Evolutionary conservation across 1,284 basidiomycete genomes (phyloP), one percentile per base, ranked within the genome.

Genomic region (Trametes versicolor): DNA sequence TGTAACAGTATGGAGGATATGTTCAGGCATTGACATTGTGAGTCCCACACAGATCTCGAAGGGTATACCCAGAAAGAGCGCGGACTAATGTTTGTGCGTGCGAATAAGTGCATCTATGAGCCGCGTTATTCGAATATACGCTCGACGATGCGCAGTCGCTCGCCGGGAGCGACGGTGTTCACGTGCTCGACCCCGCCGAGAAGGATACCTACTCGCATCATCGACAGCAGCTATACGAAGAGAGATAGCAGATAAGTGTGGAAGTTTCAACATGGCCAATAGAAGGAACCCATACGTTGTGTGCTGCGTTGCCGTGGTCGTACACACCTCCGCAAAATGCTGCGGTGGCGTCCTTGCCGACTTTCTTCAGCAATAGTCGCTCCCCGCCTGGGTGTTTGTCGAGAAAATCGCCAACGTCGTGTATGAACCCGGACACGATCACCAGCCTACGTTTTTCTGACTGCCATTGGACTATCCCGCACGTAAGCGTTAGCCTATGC

Each of bases 261-360:
- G 21, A 7, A 10, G 34, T 23, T 27, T 34, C 19, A 36, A 19
- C 17, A 23, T 2, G 34, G 25, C 10, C 52, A 12, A 19, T 45
- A 15, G 5, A 21, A 47, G 17, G 13, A 27, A 43, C 2, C 23
- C 88, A 62, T 74, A 91, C 89, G 71, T 92, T 92, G 77, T 94
- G 91, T 9, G 94, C 94, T 17, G 92, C 94, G 76, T 94, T 93
- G 23, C 91, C 92, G 75, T 96, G 94, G 57, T 89, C 86, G 77
- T 95, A 94, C 6, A 92, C 82, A 48, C 94, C 94, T 12, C 94
- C 94, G 75, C 91, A 93, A 80, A 96, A 96, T 4, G 93, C 86
- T 0, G 89, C 85, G 0, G 95, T 96, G 71, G 92, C 90, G 72
- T 97, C 95, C 73, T 89, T 90, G 29, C 95, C 95, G 43, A 90